phyloP scores from a whole-genome alignment of 225 moss, liverwort and hornwort species.

The Lunularia cruciata region DNA sequence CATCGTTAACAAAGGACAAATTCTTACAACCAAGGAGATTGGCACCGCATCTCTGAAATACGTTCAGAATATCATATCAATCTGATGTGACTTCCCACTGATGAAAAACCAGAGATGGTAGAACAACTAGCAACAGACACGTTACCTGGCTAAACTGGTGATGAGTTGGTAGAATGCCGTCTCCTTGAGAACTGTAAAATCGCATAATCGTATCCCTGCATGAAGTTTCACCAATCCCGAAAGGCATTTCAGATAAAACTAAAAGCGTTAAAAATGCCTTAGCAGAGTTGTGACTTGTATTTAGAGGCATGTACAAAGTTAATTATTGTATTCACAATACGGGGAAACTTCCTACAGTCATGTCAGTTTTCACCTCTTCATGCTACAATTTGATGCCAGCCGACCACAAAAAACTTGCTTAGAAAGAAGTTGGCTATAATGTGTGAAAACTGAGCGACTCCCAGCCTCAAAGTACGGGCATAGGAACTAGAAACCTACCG shows the following conservation, averaged over 20 bases:
- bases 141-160: slow-evolving; percentile 88
- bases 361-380: too few relatives aligned
- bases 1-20: too few relatives aligned
- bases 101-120: background rate
- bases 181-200: slow-evolving; percentile 56
- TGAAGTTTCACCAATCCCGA: slow-evolving; percentile 1
- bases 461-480: background rate
- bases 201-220: slow-evolving; percentile 74
- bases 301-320: too few relatives aligned
- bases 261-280: too few relatives aligned
- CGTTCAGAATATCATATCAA: background rate
- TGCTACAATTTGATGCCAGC: too few relatives aligned
- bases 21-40: background rate
- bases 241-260: background rate
- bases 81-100: background rate
- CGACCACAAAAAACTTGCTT: too few relatives aligned
- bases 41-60: background rate
- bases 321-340: too few relatives aligned
- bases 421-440: too few relatives aligned
- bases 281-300: too few relatives aligned
- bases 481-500: slow-evolving; percentile 35
- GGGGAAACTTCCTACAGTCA: too few relatives aligned
- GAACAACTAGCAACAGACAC: background rate
- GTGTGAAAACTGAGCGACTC: too few relatives aligned
- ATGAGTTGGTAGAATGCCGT: slow-evolving; percentile 70